Conservation (phyloP, 176 grass and related monocot species). For the Dendrocalamus sinicus region DNA sequence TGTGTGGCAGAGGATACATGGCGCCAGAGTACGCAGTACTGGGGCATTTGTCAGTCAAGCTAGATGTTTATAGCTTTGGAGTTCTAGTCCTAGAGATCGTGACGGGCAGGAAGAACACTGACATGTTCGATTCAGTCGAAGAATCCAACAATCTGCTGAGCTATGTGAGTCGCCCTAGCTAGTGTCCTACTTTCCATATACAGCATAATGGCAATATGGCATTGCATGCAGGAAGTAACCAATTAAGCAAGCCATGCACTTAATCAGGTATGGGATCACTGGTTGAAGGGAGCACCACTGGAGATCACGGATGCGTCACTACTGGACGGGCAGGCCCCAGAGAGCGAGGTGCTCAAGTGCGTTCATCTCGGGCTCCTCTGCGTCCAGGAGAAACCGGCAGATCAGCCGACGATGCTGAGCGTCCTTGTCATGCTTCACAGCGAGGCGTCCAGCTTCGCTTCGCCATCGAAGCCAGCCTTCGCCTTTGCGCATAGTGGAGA, state of each 20-base stretch:
- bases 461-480: neutral
- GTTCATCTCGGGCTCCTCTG: constrained; percentile 44
- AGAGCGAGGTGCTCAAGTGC: constrained; percentile 41
- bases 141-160: constrained; percentile 21
- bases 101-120: constrained; percentile 23
- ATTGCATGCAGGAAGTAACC: too few species aligned
- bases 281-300: neutral
- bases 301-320: constrained; percentile 22
- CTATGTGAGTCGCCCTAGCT: neutral
- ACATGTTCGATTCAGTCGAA: neutral
- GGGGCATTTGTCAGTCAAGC: constrained; percentile 39
- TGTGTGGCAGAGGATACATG: constrained; percentile 9
- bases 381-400: constrained; percentile 29
- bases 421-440: neutral
- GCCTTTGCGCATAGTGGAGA: neutral
- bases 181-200: too few species aligned
- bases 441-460: neutral
- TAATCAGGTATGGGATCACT: constrained; percentile 44
- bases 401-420: neutral
- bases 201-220: too few species aligned
- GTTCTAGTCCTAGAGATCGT: constrained; percentile 47
- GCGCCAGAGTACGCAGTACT: neutral
- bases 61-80: constrained; percentile 46
- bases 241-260: too few species aligned
- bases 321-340: neutral